Conservation (phyloP, 2,329 filamentous ascomycete genomes). For the Pleoardoris graminearum region DNA sequence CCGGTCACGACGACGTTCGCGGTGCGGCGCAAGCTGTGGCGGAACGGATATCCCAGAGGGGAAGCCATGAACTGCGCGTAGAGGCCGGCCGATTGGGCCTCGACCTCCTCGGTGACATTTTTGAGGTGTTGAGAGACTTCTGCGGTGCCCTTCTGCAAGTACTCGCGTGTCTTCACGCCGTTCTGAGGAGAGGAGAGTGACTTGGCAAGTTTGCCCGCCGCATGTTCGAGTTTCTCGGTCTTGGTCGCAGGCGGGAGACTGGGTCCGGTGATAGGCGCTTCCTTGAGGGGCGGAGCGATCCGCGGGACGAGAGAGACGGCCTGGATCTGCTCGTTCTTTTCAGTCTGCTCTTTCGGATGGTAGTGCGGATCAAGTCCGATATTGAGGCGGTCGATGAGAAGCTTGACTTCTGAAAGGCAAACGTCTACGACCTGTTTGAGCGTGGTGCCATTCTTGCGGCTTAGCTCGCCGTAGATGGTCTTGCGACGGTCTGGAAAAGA, state of each 20-base stretch:
- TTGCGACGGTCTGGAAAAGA: constrained; percentile 75
- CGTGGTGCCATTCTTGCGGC: constrained; percentile 75
- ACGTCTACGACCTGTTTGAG: constrained; percentile 77
- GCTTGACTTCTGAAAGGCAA: constrained; percentile 70
- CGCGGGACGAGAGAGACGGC: constrained; percentile 54
- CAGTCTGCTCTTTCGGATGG: constrained; percentile 16
- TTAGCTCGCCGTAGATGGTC: constrained; percentile 83
- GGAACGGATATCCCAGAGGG: constrained; percentile 68
- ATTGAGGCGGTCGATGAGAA: constrained; percentile 69
- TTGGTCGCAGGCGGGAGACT: constrained; percentile 44
- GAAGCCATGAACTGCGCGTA: constrained; percentile 43
- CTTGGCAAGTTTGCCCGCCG: constrained; percentile 52
- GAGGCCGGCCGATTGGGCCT: constrained; percentile 31
- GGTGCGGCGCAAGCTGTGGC: constrained; percentile 67
- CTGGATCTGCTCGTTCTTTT: constrained; percentile 24
- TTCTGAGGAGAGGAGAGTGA: constrained; percentile 35
- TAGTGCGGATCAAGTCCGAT: constrained; percentile 43
- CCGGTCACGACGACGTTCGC: constrained; percentile 72
- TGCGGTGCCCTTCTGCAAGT: constrained; percentile 33
- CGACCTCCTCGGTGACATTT: constrained; percentile 20
- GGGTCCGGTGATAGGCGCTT: constrained; percentile 53
- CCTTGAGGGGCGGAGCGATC: constrained; percentile 53
- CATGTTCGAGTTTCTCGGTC: constrained; percentile 30
- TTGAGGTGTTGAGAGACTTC: constrained; percentile 22
- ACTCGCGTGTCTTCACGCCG: constrained; percentile 41